Base-by-base conservation (phyloP, 306 rosid species). In the Carpinus viminea region DNA sequence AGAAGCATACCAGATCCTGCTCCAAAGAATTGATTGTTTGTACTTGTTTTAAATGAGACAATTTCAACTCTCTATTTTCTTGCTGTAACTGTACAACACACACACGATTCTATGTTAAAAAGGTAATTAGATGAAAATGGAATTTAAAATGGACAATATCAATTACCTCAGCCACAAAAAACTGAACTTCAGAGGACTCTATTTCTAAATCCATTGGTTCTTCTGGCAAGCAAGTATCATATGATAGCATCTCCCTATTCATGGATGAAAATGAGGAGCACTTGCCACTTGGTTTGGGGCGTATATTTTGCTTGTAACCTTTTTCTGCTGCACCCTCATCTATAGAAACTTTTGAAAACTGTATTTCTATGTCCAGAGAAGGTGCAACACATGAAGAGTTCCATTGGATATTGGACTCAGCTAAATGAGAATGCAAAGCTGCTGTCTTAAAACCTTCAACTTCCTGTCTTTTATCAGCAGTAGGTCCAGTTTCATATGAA, bases 1-100 rank as follows among this genome's bases (percentile, higher is more conserved):
- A 78, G 76, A 61, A 54, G 11, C 75, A 65, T 88, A 86, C 91
- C 91, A 85, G 61, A 65, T 83, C 85, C 66, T 81, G 82, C 86
- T 81, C 83, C 89, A 86, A 47, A 36, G 79, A 64, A 74, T 73
- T 34, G 77, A 86, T 81, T 79, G 72, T 83, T 53, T 81, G 50
- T 28, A 47, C 77, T 61, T 83, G 86, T 55, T 76, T 71, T 47
- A 36, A 68, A 60, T 78, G 87, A 79, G 68, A 78, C 60, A 72
- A 70, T 71, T 75, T 86, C 83, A 88, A 70, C 81, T 81, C 83
- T 43, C 52, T 65, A 43, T 85, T 48, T 81, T 85, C 91, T 34
- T 52, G 64, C 21, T 78, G 51, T 18, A 85, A 69, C 91, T 85
- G 60, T 36, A 18, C 50, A 53, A 41, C 45, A 65, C 13, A 81